phyloP scores from a whole-genome alignment of 1,284 basidiomycete genomes.

The Cryptococcus sp. region DNA sequence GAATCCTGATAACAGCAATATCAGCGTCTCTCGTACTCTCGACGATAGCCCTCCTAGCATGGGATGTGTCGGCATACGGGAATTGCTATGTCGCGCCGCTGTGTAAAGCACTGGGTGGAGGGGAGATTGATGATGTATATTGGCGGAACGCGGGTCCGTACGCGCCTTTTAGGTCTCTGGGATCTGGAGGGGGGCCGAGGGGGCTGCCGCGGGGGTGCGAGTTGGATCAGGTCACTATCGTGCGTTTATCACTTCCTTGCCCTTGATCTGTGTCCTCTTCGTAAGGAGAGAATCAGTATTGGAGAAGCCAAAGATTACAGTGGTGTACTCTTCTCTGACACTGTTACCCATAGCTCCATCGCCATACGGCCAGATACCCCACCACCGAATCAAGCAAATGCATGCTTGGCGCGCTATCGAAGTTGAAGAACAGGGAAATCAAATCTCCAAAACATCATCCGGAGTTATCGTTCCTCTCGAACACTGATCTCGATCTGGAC shows the following conservation, averaged over 20 bases:
- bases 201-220: constrained; percentile 42
- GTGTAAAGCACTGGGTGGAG: constrained; percentile 30
- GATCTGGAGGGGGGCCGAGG: constrained; percentile 23
- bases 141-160: constrained; percentile 43
- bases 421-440: constrained; percentile 53
- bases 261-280: neutral
- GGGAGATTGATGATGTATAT: constrained; percentile 30
- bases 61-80: constrained; percentile 60
- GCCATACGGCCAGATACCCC: constrained; percentile 80
- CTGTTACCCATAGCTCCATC: constrained; percentile 64
- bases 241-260: constrained; percentile 23
- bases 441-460: constrained; percentile 45
- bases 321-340: neutral
- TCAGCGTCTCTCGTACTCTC: too few relatives aligned
- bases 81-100: constrained; percentile 34
- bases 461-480: constrained; percentile 63
- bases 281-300: neutral
- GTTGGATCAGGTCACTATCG: constrained; percentile 47
- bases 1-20: too few relatives aligned
- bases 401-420: constrained; percentile 57
- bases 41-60: constrained; percentile 63
- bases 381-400: constrained; percentile 58
- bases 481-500: constrained; percentile 66
- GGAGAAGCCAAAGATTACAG: too few relatives aligned
- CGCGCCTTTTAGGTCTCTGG: constrained; percentile 30